Conservation (phyloP, 2,329 filamentous ascomycete genomes). For the Fusarium fujikuroi region DNA sequence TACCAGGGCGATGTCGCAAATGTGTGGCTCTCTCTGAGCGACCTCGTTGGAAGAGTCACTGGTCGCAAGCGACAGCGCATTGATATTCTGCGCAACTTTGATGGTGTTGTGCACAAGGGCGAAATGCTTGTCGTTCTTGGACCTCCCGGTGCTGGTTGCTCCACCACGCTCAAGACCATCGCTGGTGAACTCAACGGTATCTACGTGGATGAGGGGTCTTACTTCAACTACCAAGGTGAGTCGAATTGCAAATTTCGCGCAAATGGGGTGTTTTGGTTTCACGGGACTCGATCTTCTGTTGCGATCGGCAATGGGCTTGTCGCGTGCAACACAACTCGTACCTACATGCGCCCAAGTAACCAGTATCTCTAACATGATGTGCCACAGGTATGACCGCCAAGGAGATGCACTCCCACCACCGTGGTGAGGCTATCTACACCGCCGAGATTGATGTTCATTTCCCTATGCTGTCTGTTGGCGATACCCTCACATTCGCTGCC, state of each 20-base stretch:
- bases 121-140: conserved; percentile 82
- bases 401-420: conserved; percentile 81
- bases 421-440: conserved; percentile 88
- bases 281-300: conserved; percentile 4
- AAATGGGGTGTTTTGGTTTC: conserved; percentile 1
- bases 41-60: conserved; percentile 61
- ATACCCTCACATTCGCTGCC: conserved; percentile 83
- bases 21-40: conserved; percentile 63
- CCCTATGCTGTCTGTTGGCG: conserved; percentile 78
- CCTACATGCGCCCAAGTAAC: neutral
- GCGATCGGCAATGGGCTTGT: conserved; percentile 6
- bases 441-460: conserved; percentile 88
- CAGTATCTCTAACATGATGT: conserved; percentile 25
- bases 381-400: conserved; percentile 69
- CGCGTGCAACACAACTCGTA: conserved; percentile 15
- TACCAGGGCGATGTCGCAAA: conserved; percentile 76
- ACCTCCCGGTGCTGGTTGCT: conserved; percentile 79
- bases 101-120: conserved; percentile 74
- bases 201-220: conserved; percentile 73
- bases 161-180: conserved; percentile 86
- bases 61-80: conserved; percentile 65
- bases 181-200: conserved; percentile 86
- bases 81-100: conserved; percentile 74
- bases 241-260: neutral
- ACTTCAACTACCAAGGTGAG: conserved; percentile 84